A percentile compares a stretch with the other conserved stretches of the same genome.
phyloP scores from a whole-genome alignment of 2,329 filamentous ascomycete species.

The Thelonectria olida region DNA sequence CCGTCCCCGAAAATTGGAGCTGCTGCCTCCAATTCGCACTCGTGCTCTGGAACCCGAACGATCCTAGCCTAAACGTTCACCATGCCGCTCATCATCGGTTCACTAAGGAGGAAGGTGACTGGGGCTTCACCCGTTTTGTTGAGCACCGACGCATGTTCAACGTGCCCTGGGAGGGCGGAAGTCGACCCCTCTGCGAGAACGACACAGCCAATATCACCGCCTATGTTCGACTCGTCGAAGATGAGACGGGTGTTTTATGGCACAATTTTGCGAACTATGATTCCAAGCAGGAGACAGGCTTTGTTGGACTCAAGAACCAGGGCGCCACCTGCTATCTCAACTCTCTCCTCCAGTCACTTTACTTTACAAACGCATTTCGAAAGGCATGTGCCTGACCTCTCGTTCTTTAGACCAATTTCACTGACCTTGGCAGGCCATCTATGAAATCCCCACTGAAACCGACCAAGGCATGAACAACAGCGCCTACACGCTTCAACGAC shows the following conservation, averaged over 20 bases:
- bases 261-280: constrained; percentile 95
- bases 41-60: constrained; percentile 92
- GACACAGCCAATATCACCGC: constrained; percentile 83
- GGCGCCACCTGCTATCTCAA: constrained; percentile 92
- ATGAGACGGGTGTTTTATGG: constrained; percentile 89
- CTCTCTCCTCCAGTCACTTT: constrained; percentile 83
- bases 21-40: constrained; percentile 96
- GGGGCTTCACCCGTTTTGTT: constrained; percentile 97
- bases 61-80: constrained; percentile 85
- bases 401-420: constrained; percentile 7
- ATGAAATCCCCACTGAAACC: constrained; percentile 92
- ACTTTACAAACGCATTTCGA: constrained; percentile 91
- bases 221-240: constrained; percentile 83
- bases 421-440: constrained; percentile 74
- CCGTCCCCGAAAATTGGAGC: constrained; percentile 91
- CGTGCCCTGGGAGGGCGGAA: constrained; percentile 74
- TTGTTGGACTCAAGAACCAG: constrained; percentile 95
- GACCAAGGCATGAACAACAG: constrained; percentile 86
- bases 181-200: constrained; percentile 78
- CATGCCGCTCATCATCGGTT: constrained; percentile 93
- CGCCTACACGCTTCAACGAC: constrained; percentile 89
- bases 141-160: constrained; percentile 89
- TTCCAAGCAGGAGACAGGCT: constrained; percentile 98
- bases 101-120: constrained; percentile 95
- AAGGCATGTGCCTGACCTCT: constrained; percentile 65